Percentiles rank a stretch among this genome's conserved stretches.
These are phyloP conservation scores for Volvox carteri DNA, from an alignment of 163 green algal genomes.

Conservation along the genomic window DNA sequence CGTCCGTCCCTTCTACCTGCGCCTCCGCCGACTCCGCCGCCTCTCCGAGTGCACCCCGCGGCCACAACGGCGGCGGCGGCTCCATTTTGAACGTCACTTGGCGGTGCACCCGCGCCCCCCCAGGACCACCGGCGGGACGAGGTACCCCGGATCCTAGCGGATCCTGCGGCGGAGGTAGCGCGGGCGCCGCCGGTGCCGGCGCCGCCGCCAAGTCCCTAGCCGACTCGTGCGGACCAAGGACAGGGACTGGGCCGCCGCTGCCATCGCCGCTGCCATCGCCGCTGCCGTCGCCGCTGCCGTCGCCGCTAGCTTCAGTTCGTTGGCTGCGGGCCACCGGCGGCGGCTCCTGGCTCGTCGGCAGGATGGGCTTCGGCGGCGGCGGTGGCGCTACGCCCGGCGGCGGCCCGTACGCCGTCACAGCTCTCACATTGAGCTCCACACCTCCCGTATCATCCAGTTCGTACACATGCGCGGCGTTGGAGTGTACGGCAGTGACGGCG, in stretches of 20 bases:
- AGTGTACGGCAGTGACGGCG: not conserved
- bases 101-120: too few relatives aligned
- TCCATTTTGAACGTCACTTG: too few relatives aligned
- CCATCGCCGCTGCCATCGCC: not conserved
- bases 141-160: too few relatives aligned
- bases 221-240: not conserved
- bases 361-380: not conserved
- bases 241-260: too few relatives aligned
- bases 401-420: not conserved
- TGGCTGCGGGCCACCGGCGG: not conserved
- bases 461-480: constrained; percentile 9
- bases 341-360: not conserved
- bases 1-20: too few relatives aligned
- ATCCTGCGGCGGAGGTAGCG: not conserved
- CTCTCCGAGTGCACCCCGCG: too few relatives aligned
- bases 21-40: too few relatives aligned
- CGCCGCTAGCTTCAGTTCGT: too few relatives aligned
- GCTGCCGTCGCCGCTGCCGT: constrained; percentile 4
- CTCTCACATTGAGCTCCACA: not conserved
- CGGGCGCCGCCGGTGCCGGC: not conserved
- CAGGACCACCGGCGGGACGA: too few relatives aligned
- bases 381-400: constrained; percentile 5
- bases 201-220: not conserved
- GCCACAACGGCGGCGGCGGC: too few relatives aligned
- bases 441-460: constrained; percentile 25